Conservation (phyloP, 352 stramenopile genomes). For the Pythium brachiatum region DNA sequence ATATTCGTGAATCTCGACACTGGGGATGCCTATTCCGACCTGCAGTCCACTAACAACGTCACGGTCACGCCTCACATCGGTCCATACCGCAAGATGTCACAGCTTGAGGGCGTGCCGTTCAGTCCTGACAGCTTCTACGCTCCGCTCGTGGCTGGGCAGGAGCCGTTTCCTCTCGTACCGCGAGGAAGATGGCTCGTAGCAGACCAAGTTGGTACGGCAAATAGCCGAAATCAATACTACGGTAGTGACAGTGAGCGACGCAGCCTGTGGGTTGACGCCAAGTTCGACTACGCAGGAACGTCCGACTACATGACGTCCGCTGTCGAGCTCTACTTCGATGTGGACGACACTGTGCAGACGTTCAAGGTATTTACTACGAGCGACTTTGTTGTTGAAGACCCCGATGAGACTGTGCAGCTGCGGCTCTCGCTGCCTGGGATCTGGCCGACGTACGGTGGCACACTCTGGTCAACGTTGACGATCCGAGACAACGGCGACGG, state of each 20-base stretch:
- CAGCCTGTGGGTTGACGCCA: slow-evolving; percentile 70
- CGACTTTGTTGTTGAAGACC: slow-evolving; percentile 89
- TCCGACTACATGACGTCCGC: slow-evolving; percentile 86
- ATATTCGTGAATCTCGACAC: slow-evolving; percentile 75
- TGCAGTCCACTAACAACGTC: slow-evolving; percentile 49
- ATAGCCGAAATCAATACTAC: slow-evolving; percentile 89
- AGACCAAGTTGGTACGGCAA: slow-evolving; percentile 80
- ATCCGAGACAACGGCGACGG: slow-evolving; percentile 93
- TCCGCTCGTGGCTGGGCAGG: slow-evolving; percentile 50
- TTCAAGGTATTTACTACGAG: slow-evolving; percentile 86
- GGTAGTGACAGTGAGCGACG: slow-evolving; percentile 69
- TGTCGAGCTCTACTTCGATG: slow-evolving; percentile 66
- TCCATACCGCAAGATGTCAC: slow-evolving; percentile 59
- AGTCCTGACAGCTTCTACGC: slow-evolving; percentile 51
- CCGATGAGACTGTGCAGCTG: slow-evolving; percentile 89
- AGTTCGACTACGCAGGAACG: slow-evolving; percentile 88
- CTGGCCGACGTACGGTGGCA: slow-evolving; percentile 86
- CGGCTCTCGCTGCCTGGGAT: slow-evolving; percentile 91
- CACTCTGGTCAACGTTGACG: slow-evolving; percentile 83
- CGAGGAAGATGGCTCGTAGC: slow-evolving; percentile 52
- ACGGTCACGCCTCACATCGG: slow-evolving; percentile 40
- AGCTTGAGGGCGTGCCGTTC: slow-evolving; percentile 51
- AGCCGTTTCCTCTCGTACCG: slow-evolving; percentile 73
- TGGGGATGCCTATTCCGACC: slow-evolving; percentile 66
- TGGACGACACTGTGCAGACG: slow-evolving; percentile 38